These are phyloP conservation scores for Kodamaea arcana DNA, from an alignment of 1,139 yeast species.

Conservation along the genomic window DNA sequence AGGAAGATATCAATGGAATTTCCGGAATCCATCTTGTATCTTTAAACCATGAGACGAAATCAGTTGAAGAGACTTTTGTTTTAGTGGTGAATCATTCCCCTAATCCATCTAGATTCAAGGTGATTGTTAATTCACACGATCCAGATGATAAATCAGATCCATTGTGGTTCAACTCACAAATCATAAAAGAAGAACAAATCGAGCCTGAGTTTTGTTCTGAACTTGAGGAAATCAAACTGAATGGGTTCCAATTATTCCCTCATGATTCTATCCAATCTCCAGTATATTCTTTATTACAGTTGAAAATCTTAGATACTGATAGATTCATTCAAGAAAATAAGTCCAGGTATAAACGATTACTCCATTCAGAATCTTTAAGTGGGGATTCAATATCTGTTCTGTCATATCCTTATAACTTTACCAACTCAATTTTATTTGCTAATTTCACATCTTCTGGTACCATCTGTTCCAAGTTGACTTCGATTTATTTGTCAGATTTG, in stretches of 20 bases:
- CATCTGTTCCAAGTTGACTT: constrained; percentile 30
- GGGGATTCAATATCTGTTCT: constrained; percentile 21
- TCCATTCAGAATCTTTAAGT: not conserved
- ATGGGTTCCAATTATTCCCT: constrained; percentile 30
- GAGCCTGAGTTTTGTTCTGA: constrained; percentile 1
- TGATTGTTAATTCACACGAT: constrained; percentile 17
- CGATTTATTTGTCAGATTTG: constrained; percentile 46
- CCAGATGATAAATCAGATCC: constrained; percentile 9
- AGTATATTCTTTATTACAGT: constrained; percentile 2
- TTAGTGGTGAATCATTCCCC: constrained; percentile 19
- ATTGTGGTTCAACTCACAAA: constrained; percentile 22
- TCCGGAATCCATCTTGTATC: constrained; percentile 27
- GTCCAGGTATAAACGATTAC: constrained; percentile 3
- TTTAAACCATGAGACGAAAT: constrained; percentile 9
- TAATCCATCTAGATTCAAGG: constrained; percentile 11
- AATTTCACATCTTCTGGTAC: constrained; percentile 45
- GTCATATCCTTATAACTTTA: constrained; percentile 55
- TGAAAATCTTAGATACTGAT: constrained; percentile 1
- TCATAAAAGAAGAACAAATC: constrained; percentile 1
- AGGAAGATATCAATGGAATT: constrained; percentile 17
- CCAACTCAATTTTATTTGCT: constrained; percentile 54
- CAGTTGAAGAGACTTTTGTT: constrained; percentile 14
- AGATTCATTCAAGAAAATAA: constrained; percentile 5
- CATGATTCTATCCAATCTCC: constrained; percentile 14
- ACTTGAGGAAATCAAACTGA: constrained; percentile 16